These are phyloP conservation scores for Gigaspora rosea DNA, from an alignment of 192 early-diverging fungal species.

Conservation along the genomic window DNA sequence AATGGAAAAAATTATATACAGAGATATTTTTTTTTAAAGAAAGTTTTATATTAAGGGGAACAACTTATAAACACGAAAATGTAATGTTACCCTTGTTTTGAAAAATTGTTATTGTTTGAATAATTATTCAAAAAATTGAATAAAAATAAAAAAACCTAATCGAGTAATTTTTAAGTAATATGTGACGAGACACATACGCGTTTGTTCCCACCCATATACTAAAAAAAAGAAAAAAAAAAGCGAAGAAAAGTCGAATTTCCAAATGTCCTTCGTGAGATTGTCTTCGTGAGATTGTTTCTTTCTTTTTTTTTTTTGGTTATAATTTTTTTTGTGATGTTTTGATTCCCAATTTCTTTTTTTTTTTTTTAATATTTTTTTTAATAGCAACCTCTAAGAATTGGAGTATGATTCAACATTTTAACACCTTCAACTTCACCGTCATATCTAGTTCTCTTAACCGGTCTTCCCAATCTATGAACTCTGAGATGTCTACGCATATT, in stretches of 20 bases:
- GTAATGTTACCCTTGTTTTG: too few species aligned
- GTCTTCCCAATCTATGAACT: slow-evolving; percentile 50
- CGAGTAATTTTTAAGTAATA: too few species aligned
- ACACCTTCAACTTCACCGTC: slow-evolving; percentile 29
- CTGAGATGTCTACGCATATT: slow-evolving; percentile 73
- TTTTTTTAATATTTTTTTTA: neutral
- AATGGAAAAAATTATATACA: too few species aligned
- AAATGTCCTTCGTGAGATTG: neutral
- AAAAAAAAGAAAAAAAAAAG: neutral
- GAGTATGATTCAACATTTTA: slow-evolving; percentile 7
- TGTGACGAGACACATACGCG: slow-evolving; percentile 17
- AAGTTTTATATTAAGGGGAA: too few species aligned
- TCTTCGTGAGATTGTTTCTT: neutral
- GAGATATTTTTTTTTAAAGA: too few species aligned
- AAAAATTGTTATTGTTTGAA: too few species aligned
- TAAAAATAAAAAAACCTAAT: too few species aligned
- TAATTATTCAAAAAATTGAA: too few species aligned
- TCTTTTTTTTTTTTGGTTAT: neutral
- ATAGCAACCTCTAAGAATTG: neutral
- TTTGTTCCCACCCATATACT: slow-evolving; percentile 23
- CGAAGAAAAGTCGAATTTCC: neutral
- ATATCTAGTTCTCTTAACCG: slow-evolving; percentile 22
- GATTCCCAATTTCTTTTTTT: neutral
- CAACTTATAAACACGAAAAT: too few species aligned
- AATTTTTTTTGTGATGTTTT: neutral